phyloP scores from a whole-genome alignment of 208 protist genomes.

The Sergeia podlipaevii region DNA sequence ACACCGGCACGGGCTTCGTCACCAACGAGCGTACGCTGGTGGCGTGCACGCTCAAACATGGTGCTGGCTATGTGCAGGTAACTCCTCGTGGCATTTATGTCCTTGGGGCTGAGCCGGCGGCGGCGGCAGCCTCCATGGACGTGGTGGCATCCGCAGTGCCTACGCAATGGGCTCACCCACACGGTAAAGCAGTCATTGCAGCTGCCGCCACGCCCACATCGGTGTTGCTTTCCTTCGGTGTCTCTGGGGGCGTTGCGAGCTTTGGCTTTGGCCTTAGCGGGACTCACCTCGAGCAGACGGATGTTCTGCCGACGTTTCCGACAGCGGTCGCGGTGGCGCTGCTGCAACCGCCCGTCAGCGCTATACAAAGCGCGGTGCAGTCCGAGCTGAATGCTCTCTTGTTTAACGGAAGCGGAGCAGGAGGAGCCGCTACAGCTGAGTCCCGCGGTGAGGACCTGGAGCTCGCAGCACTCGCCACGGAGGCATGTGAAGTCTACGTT shows the following conservation, averaged over 20 bases:
- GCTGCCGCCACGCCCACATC: conserved; percentile 47
- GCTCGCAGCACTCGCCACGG: conserved; percentile 68
- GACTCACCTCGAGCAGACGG: conserved; percentile 46
- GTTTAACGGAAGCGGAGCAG: conserved; percentile 12
- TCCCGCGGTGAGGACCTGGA: conserved; percentile 10
- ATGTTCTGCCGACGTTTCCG: conserved; percentile 66
- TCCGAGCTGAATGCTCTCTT: conserved; percentile 27
- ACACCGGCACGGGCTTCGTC: conserved; percentile 51
- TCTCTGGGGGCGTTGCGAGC: conserved; percentile 66
- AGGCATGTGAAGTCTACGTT: conserved; percentile 62
- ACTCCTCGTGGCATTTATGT: conserved; percentile 59
- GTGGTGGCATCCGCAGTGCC: conserved; percentile 18
- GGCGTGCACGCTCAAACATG: conserved; percentile 56
- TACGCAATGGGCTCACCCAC: conserved; percentile 61
- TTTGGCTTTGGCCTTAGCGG: conserved; percentile 67
- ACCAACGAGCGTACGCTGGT: conserved; percentile 69
- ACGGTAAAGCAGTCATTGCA: conserved; percentile 69
- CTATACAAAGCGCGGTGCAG: conserved; percentile 15
- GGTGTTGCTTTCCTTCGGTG: conserved; percentile 52
- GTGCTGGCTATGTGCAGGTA: conserved; percentile 75
- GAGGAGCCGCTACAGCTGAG: conserved; percentile 7
- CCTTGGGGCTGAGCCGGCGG: conserved; percentile 10
- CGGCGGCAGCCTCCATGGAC: not conserved
- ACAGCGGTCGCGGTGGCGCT: conserved; percentile 49
- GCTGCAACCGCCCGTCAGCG: conserved; percentile 36